Evolutionary conservation across 1,284 basidiomycete genomes (phyloP), one percentile per base, ranked within the genome.

Genomic region (Malassezia vespertilionis): DNA sequence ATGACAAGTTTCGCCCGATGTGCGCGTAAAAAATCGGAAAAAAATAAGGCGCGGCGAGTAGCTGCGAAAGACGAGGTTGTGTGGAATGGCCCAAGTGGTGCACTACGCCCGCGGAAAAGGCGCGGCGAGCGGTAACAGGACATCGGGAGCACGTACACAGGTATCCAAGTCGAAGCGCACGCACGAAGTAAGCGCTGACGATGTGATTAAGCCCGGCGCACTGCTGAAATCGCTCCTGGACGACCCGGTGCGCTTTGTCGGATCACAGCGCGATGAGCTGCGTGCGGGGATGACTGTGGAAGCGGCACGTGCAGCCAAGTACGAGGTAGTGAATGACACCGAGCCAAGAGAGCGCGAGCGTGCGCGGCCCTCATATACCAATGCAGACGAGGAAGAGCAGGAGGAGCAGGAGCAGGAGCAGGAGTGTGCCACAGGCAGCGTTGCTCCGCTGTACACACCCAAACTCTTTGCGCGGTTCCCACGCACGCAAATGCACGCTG

Each of bases 381-480:
- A 33, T 3, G 39, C 21, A 0, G 40, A 22, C n/a, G 27, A 32
- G 20, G 33, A 8, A n/a, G 23, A 27, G 14, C n/a, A 47, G 10
- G 47, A 46, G 15, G 52, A 53, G 26, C 44, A 50, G 18, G 45
- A 44, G 34, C 53, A 57, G 43, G 34, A 40, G 5, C 24, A 40
- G 37, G 33, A 43, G 23, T 36, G 18, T 36, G 20, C 26, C 12
- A 30, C 22, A 15, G 17, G 24, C 11, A 24, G 28, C 15, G 17
- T 21, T 4, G 20, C n/a, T 9, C 21, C 15, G 3, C 30, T 50
- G 41, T 50, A 50, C 17, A 23, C 42, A 27, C 44, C 52, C 40
- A 57, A 53, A 33, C 40, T 65, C 37, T 53, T 55, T 22, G 44
- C 58, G 7, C 52, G 52, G 15, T 58, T 59, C 14, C 60, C 62